Evolutionary conservation across 306 rosid genomes (phyloP).

Genomic region (Nissolia schottii): DNA sequence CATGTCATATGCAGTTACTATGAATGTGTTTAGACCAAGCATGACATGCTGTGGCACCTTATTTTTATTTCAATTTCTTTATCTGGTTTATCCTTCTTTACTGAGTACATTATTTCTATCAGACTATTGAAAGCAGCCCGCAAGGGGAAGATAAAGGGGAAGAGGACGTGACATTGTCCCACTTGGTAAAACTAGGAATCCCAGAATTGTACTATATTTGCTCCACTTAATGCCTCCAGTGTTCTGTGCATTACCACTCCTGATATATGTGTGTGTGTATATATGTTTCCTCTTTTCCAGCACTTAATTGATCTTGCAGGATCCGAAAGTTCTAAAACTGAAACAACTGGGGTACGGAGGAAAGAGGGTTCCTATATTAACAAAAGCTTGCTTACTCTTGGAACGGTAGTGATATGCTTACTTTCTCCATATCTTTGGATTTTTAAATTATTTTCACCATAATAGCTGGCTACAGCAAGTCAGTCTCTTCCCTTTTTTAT

Average conservation of each 20-base stretch:
- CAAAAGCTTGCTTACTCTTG: conserved; percentile 83
- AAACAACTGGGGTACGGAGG: conserved; percentile 84
- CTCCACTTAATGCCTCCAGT: not conserved
- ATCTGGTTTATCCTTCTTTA: not conserved
- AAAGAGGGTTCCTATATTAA: conserved; percentile 91
- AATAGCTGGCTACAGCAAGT: not conserved
- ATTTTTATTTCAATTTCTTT: not conserved
- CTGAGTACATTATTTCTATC: conserved; percentile 18
- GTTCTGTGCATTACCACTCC: not conserved
- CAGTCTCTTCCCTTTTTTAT: not conserved
- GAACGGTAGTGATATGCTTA: conserved; percentile 60
- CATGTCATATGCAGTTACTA: not conserved
- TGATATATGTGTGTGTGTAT: not conserved
- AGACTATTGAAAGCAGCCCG: conserved; percentile 85
- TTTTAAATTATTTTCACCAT: not conserved
- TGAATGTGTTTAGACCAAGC: not conserved
- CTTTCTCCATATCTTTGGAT: not conserved
- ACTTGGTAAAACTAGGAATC: conserved; percentile 46
- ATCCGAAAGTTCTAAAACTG: conserved; percentile 88
- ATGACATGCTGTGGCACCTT: not conserved
- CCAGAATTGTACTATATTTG: not conserved
- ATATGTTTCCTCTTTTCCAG: conserved; percentile 42
- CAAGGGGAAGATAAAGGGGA: conserved; percentile 61
- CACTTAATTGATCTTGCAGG: conserved; percentile 96
- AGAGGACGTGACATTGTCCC: conserved; percentile 81